Evolutionary conservation across 805 yeast genomes (phyloP).

Genomic region (Candida odintsovae): DNA sequence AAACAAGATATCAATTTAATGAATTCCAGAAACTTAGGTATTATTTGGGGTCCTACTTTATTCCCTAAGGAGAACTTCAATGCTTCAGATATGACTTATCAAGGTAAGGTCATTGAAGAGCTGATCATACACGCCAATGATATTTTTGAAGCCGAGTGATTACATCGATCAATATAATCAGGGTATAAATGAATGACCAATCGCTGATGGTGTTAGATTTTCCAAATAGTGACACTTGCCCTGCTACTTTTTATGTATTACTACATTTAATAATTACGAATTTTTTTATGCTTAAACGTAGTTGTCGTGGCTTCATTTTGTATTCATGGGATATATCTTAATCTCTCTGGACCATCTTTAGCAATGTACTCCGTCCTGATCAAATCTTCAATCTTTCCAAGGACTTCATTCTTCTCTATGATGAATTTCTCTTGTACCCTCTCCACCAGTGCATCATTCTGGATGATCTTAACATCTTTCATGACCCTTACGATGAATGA

Average conservation of each 20-base stretch:
- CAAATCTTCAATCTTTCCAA: conserved; percentile 9
- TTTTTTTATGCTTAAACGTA: not conserved
- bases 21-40: conserved; percentile 76
- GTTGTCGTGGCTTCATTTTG: no score
- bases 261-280: not conserved
- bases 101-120: conserved; percentile 77
- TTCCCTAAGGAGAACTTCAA: conserved; percentile 63
- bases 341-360: conserved; percentile 6
- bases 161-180: not conserved
- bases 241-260: not conserved
- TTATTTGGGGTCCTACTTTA: conserved; percentile 93
- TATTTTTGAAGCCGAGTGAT: conserved; percentile 59
- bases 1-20: conserved; percentile 66
- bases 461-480: conserved; percentile 9
- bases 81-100: conserved; percentile 68
- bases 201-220: not conserved
- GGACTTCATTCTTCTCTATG: conserved; percentile 4
- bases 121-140: conserved; percentile 78
- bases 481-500: conserved; percentile 18
- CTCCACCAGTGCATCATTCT: conserved; percentile 11
- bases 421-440: conserved; percentile 6
- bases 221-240: not conserved
- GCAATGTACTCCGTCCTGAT: conserved; percentile 2
- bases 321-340: conserved; percentile 14
- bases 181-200: not conserved